These are phyloP conservation scores for Fusarium sp. DNA, from an alignment of 2,329 filamentous ascomycete species.

Conservation along the genomic window DNA sequence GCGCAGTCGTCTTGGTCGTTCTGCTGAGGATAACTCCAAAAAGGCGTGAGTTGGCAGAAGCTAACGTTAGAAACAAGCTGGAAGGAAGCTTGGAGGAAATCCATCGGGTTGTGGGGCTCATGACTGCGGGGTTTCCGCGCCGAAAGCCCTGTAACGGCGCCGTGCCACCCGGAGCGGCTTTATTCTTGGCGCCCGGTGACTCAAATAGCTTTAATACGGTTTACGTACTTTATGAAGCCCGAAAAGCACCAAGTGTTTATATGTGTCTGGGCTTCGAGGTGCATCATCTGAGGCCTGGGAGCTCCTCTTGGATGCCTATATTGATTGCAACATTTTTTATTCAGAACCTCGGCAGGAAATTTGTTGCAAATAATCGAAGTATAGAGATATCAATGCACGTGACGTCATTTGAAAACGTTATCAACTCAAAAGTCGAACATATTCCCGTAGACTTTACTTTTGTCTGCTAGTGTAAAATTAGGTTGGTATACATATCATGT, in stretches of 20 bases:
- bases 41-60: slow-evolving; percentile 18
- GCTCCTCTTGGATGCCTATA: not conserved
- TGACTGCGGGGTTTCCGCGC: slow-evolving; percentile 30
- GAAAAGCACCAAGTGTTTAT: not conserved
- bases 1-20: not conserved
- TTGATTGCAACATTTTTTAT: not conserved
- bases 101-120: slow-evolving; percentile 27
- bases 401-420: not conserved
- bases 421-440: not conserved
- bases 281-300: not conserved
- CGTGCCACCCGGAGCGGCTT: slow-evolving; percentile 25
- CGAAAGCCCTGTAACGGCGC: slow-evolving; percentile 32
- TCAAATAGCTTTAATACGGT: not conserved
- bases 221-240: not conserved
- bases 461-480: not conserved
- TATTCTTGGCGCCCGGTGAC: slow-evolving; percentile 9
- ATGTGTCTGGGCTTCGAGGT: not conserved
- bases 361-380: not conserved
- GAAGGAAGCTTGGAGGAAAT: slow-evolving; percentile 22
- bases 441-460: not conserved
- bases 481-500: not conserved
- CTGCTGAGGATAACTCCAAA: slow-evolving; percentile 4
- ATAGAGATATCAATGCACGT: not conserved
- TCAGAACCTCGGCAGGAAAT: not conserved
- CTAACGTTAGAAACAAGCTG: slow-evolving; percentile 10